phyloP scores from a whole-genome alignment of 768 basidiomycete species.

The Suillus americanus region DNA sequence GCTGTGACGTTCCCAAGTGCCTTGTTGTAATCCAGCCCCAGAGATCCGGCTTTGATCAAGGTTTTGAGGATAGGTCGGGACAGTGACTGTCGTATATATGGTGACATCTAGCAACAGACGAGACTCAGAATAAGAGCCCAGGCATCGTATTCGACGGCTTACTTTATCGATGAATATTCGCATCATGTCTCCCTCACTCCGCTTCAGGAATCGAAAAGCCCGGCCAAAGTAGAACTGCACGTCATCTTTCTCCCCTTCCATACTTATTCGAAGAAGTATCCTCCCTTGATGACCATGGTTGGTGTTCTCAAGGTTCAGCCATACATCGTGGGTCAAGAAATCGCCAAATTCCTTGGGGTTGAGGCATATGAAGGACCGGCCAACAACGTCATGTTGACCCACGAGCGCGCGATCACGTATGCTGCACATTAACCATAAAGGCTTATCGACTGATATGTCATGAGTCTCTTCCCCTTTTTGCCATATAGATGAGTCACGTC shows the following conservation, averaged over 20 bases:
- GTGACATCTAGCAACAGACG: constrained; percentile 70
- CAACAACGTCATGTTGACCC: constrained; percentile 91
- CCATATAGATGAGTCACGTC: constrained; percentile 10
- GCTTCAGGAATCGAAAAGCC: constrained; percentile 89
- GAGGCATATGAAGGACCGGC: constrained; percentile 88
- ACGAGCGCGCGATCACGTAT: constrained; percentile 87
- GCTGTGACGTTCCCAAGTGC: constrained; percentile 80
- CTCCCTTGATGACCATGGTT: constrained; percentile 57
- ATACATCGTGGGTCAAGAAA: constrained; percentile 86
- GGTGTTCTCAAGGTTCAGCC: constrained; percentile 82
- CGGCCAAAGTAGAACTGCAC: constrained; percentile 97
- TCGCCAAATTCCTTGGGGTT: constrained; percentile 89
- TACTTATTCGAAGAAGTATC: constrained; percentile 84
- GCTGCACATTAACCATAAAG: constrained; percentile 97
- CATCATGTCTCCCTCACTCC: constrained; percentile 94
- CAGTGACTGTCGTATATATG: constrained; percentile 85
- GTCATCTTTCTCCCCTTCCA: constrained; percentile 99
- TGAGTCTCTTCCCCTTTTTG: constrained; percentile 92
- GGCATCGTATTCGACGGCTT: background rate
- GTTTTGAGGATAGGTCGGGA: constrained; percentile 76
- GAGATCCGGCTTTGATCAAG: constrained; percentile 60
- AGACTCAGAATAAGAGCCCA: background rate
- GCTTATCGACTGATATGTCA: constrained; percentile 89
- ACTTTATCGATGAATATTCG: constrained; percentile 98
- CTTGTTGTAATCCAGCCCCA: constrained; percentile 83